These are phyloP conservation scores for Acer campestre DNA, from an alignment of 345 rosid species.

Conservation along the genomic window DNA sequence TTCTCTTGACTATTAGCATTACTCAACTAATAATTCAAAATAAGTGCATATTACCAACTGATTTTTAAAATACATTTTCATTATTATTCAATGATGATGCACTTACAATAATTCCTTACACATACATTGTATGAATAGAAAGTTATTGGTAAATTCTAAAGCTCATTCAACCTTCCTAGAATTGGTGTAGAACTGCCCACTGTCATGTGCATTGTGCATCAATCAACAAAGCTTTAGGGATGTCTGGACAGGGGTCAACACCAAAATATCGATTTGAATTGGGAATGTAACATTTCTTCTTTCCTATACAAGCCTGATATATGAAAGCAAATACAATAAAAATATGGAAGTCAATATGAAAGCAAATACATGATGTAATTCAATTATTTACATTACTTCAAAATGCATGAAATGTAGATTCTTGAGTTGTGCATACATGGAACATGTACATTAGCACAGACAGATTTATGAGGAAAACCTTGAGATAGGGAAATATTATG, in stretches of 20 bases:
- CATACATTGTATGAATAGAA: conserved; percentile 2
- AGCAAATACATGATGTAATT: neutral
- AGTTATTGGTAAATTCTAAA: neutral
- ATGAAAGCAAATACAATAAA: neutral
- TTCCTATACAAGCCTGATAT: conserved; percentile 40
- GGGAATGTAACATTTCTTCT: conserved; percentile 27
- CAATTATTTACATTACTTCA: neutral
- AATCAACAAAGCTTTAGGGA: conserved; percentile 35
- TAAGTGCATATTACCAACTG: neutral
- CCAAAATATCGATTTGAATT: conserved; percentile 23
- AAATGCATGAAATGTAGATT: neutral
- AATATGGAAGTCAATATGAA: neutral
- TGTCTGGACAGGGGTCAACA: conserved; percentile 40
- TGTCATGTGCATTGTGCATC: conserved; percentile 35
- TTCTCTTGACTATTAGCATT: neutral
- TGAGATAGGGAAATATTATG: neutral
- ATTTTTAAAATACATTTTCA: neutral
- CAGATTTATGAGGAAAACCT: neutral
- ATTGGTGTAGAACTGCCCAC: neutral
- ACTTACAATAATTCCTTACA: neutral
- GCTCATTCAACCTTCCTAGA: neutral
- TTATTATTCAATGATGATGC: neutral
- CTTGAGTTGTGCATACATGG: neutral
- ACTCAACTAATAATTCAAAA: conserved; percentile 3
- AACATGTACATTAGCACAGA: neutral